These are phyloP conservation scores for Fusarium solani-melongenae DNA, from an alignment of 2,329 filamentous ascomycete genomes.

Conservation along the genomic window DNA sequence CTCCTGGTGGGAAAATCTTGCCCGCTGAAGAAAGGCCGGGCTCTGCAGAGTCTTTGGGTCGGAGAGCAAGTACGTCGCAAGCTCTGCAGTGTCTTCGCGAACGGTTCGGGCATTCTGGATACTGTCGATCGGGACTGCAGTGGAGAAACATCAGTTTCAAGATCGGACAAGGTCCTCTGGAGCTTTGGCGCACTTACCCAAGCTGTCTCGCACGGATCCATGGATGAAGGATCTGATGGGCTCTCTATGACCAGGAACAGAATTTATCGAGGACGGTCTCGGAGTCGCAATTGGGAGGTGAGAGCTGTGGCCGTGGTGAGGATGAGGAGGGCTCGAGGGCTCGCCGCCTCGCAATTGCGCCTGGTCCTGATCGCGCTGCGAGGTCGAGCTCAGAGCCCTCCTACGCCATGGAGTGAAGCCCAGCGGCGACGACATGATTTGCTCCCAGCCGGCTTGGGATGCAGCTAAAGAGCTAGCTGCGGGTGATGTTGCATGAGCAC, in stretches of 20 bases:
- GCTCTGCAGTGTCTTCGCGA: slow-evolving; percentile 86
- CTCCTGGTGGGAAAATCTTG: slow-evolving; percentile 46
- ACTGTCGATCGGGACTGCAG: slow-evolving; percentile 69
- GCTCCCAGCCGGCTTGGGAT: slow-evolving; percentile 21
- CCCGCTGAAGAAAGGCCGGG: slow-evolving; percentile 59
- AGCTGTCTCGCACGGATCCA: slow-evolving; percentile 68
- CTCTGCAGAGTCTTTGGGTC: slow-evolving; percentile 62
- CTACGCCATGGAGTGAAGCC: slow-evolving; percentile 62
- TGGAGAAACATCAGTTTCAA: background rate
- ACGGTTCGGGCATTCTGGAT: slow-evolving; percentile 81
- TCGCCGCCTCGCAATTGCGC: slow-evolving; percentile 43
- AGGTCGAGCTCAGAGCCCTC: slow-evolving; percentile 52
- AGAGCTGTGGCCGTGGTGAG: slow-evolving; percentile 23
- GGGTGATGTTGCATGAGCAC: slow-evolving; percentile 36
- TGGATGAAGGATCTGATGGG: slow-evolving; percentile 80
- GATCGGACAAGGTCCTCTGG: background rate
- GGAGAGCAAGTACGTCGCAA: slow-evolving; percentile 84
- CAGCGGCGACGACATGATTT: slow-evolving; percentile 59
- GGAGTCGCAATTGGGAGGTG: slow-evolving; percentile 33
- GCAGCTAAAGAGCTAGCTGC: slow-evolving; percentile 16
- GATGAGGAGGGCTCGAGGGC: slow-evolving; percentile 38
- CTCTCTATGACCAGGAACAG: slow-evolving; percentile 62
- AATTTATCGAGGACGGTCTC: slow-evolving; percentile 55
- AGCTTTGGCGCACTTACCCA: slow-evolving; percentile 57
- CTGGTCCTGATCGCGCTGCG: slow-evolving; percentile 43